Conservation (phyloP, 495 filamentous ascomycete genomes). For the Recurvomyces mirabilis region DNA sequence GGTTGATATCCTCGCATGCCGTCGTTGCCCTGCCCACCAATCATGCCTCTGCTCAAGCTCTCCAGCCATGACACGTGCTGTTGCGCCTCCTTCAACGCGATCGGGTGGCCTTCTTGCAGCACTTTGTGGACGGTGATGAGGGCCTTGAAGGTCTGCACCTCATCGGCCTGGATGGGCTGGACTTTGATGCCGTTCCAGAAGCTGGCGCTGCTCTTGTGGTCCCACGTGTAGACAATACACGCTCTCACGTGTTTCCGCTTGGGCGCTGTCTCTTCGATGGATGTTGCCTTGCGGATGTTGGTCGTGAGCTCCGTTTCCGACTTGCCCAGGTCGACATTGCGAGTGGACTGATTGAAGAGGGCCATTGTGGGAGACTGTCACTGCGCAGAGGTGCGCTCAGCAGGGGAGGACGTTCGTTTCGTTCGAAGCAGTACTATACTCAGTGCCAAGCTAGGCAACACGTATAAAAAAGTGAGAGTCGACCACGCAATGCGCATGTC, state of each 20-base stretch:
- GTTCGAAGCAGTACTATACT: neutral
- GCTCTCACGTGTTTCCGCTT: slow-evolving; percentile 85
- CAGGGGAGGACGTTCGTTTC: too few relatives aligned
- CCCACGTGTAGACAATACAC: slow-evolving; percentile 98
- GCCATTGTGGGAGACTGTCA: slow-evolving; percentile 24
- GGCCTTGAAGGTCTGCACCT: slow-evolving; percentile 52
- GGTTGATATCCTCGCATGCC: slow-evolving; percentile 65
- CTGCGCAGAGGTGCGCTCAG: neutral
- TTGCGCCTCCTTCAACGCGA: slow-evolving; percentile 79
- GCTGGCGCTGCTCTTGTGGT: slow-evolving; percentile 90
- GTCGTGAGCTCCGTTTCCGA: slow-evolving; percentile 87
- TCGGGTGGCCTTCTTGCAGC: slow-evolving; percentile 87
- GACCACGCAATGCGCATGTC: neutral
- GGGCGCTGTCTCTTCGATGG: slow-evolving; percentile 20
- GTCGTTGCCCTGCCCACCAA: slow-evolving; percentile 66
- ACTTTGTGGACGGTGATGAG: slow-evolving; percentile 71
- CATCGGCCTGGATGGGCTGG: slow-evolving; percentile 89
- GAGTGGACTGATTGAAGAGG: slow-evolving; percentile 32
- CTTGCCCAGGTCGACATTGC: slow-evolving; percentile 50
- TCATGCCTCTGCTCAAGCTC: slow-evolving; percentile 73
- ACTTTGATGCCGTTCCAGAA: slow-evolving; percentile 99
- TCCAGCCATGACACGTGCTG: slow-evolving; percentile 83
- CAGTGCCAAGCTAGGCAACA: neutral
- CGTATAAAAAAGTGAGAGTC: neutral
- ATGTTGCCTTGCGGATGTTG: slow-evolving; percentile 91